Base-by-base conservation (phyloP, 2,329 filamentous ascomycete genomes). In the Pezicula radicicola region DNA sequence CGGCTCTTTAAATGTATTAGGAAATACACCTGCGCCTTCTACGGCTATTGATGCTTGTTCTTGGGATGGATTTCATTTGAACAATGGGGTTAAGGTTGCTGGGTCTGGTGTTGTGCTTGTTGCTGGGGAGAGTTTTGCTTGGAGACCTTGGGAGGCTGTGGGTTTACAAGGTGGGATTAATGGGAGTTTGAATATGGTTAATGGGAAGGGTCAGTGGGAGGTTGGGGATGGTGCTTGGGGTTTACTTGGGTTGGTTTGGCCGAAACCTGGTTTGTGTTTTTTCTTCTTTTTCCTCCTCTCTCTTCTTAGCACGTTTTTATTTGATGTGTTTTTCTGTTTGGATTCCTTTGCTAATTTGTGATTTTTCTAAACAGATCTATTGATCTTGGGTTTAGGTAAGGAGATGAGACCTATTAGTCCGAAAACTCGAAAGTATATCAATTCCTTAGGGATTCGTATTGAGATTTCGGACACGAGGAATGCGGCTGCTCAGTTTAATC, bases 401-500 rank as follows among this genome's bases (percentile, higher is more conserved):
- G 78, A 80, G 18, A 89, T 94, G 47, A 74, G 85, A 46, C 91
- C 91, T 1, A 71, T 97, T 7, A 89, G 88, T 51, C 88, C 89
- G 1, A 78, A 84, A 60, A 89, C 90, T 41, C 84, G 87, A 60
- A 78, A 77, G 53, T 78, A 84, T 60, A 83, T 99, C 51, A 87
- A 86, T 55, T 79, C 81, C 28, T 70, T 97, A 40, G 94, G 94
- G 0, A 88, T 97, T 60, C 79, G 90, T 52, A 78, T 97, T 5
- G 94, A 99, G 65, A 79, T 97, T 3, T 80, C 93, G 65, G 94
- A 97, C 72, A 97, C 94, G 30, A 79, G 91, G 57, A 97, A 97
- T 71, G 94, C 94, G 8, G 90, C 93, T 1, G 88, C 92, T 33
- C 91, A 97, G 68, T 99, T 94, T 70, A 99, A 99, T 67, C 68